Evolutionary conservation across 805 yeast species (phyloP).

Genomic region (Limtongia smithiae): DNA sequence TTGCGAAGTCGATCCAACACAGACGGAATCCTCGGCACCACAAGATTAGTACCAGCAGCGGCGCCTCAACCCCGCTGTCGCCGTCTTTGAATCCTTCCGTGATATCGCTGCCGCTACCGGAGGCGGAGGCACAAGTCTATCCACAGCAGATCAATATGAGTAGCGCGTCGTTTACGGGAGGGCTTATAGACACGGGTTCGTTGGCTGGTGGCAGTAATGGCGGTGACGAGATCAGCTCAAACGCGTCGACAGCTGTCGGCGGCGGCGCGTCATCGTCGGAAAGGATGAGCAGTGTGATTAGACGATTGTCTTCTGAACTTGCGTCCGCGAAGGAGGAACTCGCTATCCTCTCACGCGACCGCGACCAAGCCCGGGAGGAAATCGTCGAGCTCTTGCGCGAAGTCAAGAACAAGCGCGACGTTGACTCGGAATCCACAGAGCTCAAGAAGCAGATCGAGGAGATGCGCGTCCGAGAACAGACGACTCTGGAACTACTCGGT

Average conservation of each 20-base stretch:
- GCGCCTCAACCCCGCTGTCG: slow-evolving; percentile 3
- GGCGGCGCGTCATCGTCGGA: slow-evolving; percentile 57
- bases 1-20: slow-evolving; percentile 1
- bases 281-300: slow-evolving; percentile 69
- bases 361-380: slow-evolving; percentile 65
- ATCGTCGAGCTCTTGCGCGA: slow-evolving; percentile 52
- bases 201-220: slow-evolving; percentile 4
- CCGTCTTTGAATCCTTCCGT: slow-evolving; percentile 20
- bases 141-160: slow-evolving; percentile 13
- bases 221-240: slow-evolving; percentile 15
- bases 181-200: neutral
- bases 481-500: slow-evolving; percentile 69
- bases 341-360: slow-evolving; percentile 50
- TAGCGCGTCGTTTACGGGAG: slow-evolving; percentile 2
- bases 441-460: slow-evolving; percentile 39
- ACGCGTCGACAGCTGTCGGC: slow-evolving; percentile 28
- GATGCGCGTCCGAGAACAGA: slow-evolving; percentile 47
- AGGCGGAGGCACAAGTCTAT: slow-evolving; percentile 9
- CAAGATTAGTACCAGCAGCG: no score
- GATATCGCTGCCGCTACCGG: slow-evolving; percentile 26
- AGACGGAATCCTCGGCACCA: neutral
- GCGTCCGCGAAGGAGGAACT: slow-evolving; percentile 62
- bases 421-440: slow-evolving; percentile 47
- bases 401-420: slow-evolving; percentile 14
- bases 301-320: slow-evolving; percentile 77